These are phyloP conservation scores for Polytolypa hystricis DNA, from an alignment of 2,329 filamentous ascomycete genomes.

Conservation along the genomic window DNA sequence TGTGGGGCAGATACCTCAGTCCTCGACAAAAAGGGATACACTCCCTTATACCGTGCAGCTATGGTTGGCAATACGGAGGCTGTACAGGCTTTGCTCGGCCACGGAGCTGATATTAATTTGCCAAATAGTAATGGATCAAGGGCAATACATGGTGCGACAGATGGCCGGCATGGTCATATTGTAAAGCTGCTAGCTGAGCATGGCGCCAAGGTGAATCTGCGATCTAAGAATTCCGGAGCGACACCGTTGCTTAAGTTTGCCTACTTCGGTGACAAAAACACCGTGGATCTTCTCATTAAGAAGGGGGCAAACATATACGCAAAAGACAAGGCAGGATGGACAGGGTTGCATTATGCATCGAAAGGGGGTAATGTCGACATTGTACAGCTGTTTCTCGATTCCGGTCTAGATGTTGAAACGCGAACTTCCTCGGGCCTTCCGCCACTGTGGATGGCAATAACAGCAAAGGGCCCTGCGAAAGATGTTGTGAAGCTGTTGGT, in stretches of 20 bases:
- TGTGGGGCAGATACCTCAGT: background rate
- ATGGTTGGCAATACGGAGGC: background rate
- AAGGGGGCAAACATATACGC: background rate
- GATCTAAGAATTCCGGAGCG: background rate
- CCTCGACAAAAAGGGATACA: background rate
- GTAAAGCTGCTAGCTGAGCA: background rate
- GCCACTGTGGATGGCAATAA: conserved; percentile 1
- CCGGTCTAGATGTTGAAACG: background rate
- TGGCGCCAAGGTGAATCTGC: background rate
- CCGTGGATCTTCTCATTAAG: background rate
- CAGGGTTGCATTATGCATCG: background rate
- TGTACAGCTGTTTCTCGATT: background rate
- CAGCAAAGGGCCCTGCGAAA: no score
- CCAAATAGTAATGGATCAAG: background rate
- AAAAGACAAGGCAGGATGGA: background rate
- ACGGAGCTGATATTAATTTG: background rate
- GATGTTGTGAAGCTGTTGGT: no score
- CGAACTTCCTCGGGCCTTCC: background rate
- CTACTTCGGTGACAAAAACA: background rate
- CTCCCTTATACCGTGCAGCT: background rate
- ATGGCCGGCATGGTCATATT: background rate
- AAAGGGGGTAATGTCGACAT: background rate
- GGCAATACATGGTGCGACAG: background rate
- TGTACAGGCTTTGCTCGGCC: background rate
- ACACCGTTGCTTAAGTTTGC: background rate